A percentile compares a stretch with the other conserved stretches of the same genome.
Evolutionary conservation across 1,284 basidiomycete species (phyloP).

Genomic region (Schizopora paradoxa): DNA sequence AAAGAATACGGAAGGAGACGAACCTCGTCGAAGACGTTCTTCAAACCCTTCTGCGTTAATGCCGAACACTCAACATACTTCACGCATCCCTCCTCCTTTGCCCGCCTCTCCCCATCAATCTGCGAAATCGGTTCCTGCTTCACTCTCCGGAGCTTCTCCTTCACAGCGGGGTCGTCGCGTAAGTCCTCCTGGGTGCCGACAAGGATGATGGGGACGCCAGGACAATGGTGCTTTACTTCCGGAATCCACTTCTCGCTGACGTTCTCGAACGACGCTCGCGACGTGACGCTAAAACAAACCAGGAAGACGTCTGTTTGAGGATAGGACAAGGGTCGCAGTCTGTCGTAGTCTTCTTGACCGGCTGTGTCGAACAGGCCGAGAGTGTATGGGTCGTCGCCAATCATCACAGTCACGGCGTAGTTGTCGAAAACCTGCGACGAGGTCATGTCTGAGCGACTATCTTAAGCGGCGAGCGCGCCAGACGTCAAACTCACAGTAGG

Average conservation of each 20-base stretch:
- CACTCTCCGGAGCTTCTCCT: conserved; percentile 93
- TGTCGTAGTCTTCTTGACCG: conserved; percentile 99
- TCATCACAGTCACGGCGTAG: conserved; percentile 99
- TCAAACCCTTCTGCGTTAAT: conserved; percentile 96
- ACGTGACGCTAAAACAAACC: conserved; percentile 98
- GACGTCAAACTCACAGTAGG: conserved; percentile 73
- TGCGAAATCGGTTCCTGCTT: conserved; percentile 90
- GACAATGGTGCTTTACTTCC: conserved; percentile 99
- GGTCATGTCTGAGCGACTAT: conserved; percentile 16
- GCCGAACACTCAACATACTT: conserved; percentile 99
- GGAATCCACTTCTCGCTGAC: conserved; percentile 99
- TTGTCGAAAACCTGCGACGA: conserved; percentile 84
- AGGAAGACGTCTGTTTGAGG: conserved; percentile 99
- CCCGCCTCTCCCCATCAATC: conserved; percentile 91
- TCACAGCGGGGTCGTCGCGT: conserved; percentile 87
- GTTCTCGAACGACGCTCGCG: conserved; percentile 98
- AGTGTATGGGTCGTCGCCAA: conserved; percentile 99
- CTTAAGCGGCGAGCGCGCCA: conserved; percentile 19
- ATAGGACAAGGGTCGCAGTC: conserved; percentile 97
- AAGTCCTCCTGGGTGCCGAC: conserved; percentile 99
- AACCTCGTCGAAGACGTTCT: conserved; percentile 99
- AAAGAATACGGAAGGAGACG: conserved; percentile 28
- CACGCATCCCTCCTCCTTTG: conserved; percentile 93
- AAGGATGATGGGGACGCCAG: conserved; percentile 98
- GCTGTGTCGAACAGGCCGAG: conserved; percentile 98